phyloP scores from a whole-genome alignment of 164 flowering plant species.

The Macadamia tetraphylla region DNA sequence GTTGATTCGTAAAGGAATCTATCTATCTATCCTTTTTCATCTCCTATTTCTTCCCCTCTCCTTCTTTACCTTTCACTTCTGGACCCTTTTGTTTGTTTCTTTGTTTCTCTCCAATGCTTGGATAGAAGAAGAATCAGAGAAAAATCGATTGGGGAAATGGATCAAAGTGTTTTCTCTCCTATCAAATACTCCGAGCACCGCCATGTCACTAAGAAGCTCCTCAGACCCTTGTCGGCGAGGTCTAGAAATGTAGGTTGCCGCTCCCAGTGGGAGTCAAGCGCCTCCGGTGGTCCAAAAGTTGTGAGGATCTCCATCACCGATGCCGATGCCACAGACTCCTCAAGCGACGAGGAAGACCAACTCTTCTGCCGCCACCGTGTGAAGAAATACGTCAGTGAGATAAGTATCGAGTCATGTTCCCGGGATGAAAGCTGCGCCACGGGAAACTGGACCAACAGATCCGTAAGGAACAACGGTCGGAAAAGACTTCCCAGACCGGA shows the following conservation, averaged over 20 bases:
- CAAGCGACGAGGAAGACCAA: constrained; percentile 64
- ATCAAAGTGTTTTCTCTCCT: constrained; percentile 14
- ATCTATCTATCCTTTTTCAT: neutral
- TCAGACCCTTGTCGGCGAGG: neutral
- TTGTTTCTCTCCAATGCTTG: constrained; percentile 16
- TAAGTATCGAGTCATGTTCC: constrained; percentile 25
- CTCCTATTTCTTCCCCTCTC: neutral
- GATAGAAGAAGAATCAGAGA: constrained; percentile 6
- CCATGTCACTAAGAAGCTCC: constrained; percentile 17
- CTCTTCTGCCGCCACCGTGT: constrained; percentile 35
- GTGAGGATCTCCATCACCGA: constrained; percentile 66
- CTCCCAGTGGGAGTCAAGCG: neutral
- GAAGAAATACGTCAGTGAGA: constrained; percentile 38
- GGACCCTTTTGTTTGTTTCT: too few species aligned
- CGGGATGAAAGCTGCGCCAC: neutral
- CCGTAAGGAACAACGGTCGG: constrained; percentile 3
- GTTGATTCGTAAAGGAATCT: constrained; percentile 13
- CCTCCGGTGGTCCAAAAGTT: constrained; percentile 19
- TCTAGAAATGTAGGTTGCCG: neutral
- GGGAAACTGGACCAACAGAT: constrained; percentile 6
- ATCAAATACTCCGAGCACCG: constrained; percentile 48
- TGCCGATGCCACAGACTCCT: constrained; percentile 84
- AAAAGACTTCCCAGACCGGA: neutral
- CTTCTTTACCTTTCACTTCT: neutral
- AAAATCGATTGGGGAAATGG: constrained; percentile 6